Evolutionary conservation across 768 basidiomycete species (phyloP), one percentile per base, ranked within the genome.

Genomic region (Auriculariales sp.): DNA sequence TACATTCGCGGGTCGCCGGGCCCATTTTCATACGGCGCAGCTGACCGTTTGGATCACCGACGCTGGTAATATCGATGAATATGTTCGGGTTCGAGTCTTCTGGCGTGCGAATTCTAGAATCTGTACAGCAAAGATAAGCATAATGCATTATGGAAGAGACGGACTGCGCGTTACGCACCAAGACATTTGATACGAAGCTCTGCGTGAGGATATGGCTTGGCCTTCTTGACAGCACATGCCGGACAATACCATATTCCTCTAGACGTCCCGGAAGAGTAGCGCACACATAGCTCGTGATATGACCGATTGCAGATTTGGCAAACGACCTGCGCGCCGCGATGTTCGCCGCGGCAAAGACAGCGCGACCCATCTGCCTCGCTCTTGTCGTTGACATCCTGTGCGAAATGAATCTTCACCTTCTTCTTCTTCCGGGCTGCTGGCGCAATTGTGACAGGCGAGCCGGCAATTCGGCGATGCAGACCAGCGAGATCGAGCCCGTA

Each of bases 401-500:
- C 81, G 57, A 89, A 87, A 5, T 70, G 73, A 55, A 89, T 83
- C 35, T 74, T 77, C 34, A 79, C 74, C 55, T 70, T 64, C 65
- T 84, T 71, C 75, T 85, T 73, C 64, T 66, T 72, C 59, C 62
- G 66, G 4, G 19, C 4, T 4, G 22, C 19, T n/a, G 39, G 39
- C 58, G 61, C 69, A 54, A 69, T 60, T 48, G 71, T 61, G 53
- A 64, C 58, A 31, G 81, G 80, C 50, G 81, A 76, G 29, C 74
- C 76, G 15, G 86, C 86, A 28, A 89, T 72, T 49, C 86, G 79
- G 6, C 87, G 80, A 63, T 91, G 87, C 44, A 91, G 63, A 7
- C 83, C 82, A 32, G 87, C 84, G 19, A 89, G 73, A 61, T 90
- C 84, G 25, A 91, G 69, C 14, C 87, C 87, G 56, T 79, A 90